phyloP scores from a whole-genome alignment of 176 grass and related monocot genomes.

The Triticum urartu region DNA sequence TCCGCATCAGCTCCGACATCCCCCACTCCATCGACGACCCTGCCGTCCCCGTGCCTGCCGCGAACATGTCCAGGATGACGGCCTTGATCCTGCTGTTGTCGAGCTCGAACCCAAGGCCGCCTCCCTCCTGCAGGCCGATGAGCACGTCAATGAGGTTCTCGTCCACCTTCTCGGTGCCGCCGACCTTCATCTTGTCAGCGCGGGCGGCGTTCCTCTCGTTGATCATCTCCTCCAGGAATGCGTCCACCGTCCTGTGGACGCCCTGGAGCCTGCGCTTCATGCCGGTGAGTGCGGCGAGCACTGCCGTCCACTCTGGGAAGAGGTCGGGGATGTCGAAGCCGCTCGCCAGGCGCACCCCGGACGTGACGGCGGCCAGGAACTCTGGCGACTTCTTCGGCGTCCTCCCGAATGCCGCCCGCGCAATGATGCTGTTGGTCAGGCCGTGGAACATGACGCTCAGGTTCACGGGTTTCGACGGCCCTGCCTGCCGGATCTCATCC shows the following conservation, averaged over 20 bases:
- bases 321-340: slow-evolving; percentile 38
- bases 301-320: slow-evolving; percentile 28
- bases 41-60: slow-evolving; percentile 39
- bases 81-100: slow-evolving; percentile 44
- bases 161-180: background rate
- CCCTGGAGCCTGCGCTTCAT: slow-evolving; percentile 23
- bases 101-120: slow-evolving; percentile 27
- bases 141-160: slow-evolving; percentile 54
- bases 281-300: slow-evolving; percentile 29
- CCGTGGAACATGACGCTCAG: slow-evolving; percentile 23
- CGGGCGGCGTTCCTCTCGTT: background rate
- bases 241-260: slow-evolving; percentile 20
- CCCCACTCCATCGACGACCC: slow-evolving; percentile 47
- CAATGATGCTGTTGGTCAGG: slow-evolving; percentile 18
- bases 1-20: slow-evolving; percentile 65
- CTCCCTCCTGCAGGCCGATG: slow-evolving; percentile 39
- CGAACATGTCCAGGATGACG: slow-evolving; percentile 53
- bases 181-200: background rate
- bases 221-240: slow-evolving; percentile 35
- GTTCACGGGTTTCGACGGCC: slow-evolving; percentile 10
- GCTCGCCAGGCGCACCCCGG: slow-evolving; percentile 19
- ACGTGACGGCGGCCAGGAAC: slow-evolving; percentile 14
- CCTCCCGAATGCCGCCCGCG: slow-evolving; percentile 26
- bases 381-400: slow-evolving; percentile 5
- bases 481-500: background rate